phyloP scores from a whole-genome alignment of 2,329 filamentous ascomycete species.

The Immersiporthe knoxdaviesiana region DNA sequence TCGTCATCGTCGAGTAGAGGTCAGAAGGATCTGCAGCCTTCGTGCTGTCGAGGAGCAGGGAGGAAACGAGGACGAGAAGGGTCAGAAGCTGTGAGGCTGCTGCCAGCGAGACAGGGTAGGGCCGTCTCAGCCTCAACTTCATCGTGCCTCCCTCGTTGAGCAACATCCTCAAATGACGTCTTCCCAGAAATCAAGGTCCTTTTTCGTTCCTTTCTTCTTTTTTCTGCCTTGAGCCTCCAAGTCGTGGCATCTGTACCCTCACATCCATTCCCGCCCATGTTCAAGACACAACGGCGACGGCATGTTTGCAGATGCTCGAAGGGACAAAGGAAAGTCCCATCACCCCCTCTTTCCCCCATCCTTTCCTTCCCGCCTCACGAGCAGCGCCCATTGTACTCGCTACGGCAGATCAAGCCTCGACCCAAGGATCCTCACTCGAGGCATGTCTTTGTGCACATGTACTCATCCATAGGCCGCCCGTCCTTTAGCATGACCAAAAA shows the following conservation, averaged over 20 bases:
- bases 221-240: background rate
- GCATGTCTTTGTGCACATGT: background rate
- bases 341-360: background rate
- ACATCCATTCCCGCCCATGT: background rate
- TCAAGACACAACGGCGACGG: background rate
- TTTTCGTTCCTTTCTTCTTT: background rate
- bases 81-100: conserved; percentile 4
- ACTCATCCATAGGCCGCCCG: background rate
- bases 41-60: background rate
- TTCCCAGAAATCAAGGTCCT: background rate
- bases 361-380: background rate
- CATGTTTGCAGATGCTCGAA: background rate
- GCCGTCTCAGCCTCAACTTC: background rate
- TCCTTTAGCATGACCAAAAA: background rate
- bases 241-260: background rate
- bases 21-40: background rate
- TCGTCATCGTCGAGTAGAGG: background rate
- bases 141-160: conserved; percentile 14
- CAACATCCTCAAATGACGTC: background rate
- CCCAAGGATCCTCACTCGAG: background rate
- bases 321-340: background rate
- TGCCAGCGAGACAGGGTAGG: background rate
- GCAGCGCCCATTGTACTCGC: background rate
- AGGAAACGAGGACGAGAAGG: background rate
- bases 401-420: background rate